A percentile compares a stretch with the other conserved stretches of the same genome.
Evolutionary conservation across 108 stramenopile genomes (phyloP).

Genomic region (Cyclotella choctawhatcheeana): DNA sequence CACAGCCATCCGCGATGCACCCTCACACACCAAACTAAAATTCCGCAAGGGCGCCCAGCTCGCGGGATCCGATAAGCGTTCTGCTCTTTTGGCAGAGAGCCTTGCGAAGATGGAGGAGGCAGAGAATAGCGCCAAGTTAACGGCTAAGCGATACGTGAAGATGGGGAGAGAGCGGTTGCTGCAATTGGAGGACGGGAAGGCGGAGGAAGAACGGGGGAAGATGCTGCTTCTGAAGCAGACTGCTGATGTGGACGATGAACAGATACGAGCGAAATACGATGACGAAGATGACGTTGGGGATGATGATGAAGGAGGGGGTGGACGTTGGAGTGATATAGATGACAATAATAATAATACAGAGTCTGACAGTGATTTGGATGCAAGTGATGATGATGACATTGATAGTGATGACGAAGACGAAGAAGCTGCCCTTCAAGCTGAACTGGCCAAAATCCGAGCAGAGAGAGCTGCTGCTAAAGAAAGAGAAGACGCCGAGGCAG

Average conservation of each 20-base stretch:
- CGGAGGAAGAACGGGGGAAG: constrained; percentile 68
- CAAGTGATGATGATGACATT: constrained; percentile 61
- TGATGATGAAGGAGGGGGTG: constrained; percentile 52
- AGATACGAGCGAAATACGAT: constrained; percentile 61
- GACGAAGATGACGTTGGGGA: constrained; percentile 60
- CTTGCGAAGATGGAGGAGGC: constrained; percentile 81
- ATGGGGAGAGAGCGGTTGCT: constrained; percentile 43
- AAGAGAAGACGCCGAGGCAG: constrained; percentile 83
- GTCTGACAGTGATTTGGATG: constrained; percentile 71
- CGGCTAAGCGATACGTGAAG: constrained; percentile 46
- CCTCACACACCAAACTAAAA: constrained; percentile 90
- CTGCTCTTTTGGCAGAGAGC: constrained; percentile 73
- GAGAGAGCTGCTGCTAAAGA: constrained; percentile 84
- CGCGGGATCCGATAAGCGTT: constrained; percentile 44
- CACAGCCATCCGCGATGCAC: constrained; percentile 62
- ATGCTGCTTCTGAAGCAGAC: constrained; percentile 78
- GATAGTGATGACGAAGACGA: constrained; percentile 93
- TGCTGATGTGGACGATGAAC: constrained; percentile 80
- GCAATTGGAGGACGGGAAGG: constrained; percentile 47
- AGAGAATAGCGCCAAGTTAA: constrained; percentile 56
- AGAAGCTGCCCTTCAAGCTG: constrained; percentile 90
- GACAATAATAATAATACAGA: constrained; percentile 28
- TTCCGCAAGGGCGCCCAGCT: constrained; percentile 67
- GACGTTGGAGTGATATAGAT: constrained; percentile 59
- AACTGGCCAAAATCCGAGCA: constrained; percentile 89